Percentiles rank a stretch among this genome's conserved stretches.
These are phyloP conservation scores for Echeveria elegans DNA, from an alignment of 164 flowering plant genomes.

Conservation along the genomic window DNA sequence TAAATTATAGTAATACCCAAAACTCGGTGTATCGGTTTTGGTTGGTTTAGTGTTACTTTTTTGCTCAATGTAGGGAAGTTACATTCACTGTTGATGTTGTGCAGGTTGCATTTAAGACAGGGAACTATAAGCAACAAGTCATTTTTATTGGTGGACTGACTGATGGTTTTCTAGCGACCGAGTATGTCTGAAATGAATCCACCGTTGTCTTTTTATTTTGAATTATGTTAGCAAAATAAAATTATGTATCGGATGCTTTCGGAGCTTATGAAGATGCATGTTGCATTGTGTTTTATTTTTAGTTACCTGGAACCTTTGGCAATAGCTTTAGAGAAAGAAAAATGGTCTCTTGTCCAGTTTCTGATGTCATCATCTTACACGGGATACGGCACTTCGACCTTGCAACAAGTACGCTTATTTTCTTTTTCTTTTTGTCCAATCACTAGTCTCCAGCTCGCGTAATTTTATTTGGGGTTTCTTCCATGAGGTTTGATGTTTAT, in stretches of 20 bases:
- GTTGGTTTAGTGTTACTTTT: background rate
- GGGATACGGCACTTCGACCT: conserved; percentile 91
- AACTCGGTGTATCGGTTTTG: background rate
- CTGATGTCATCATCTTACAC: conserved; percentile 87
- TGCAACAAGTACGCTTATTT: conserved; percentile 71
- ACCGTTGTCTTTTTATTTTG: background rate
- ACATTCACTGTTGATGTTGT: background rate
- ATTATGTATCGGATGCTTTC: background rate
- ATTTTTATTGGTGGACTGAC: conserved; percentile 87
- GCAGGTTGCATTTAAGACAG: conserved; percentile 95
- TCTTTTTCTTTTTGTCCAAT: background rate
- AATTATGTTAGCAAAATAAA: background rate
- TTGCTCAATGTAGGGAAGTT: background rate
- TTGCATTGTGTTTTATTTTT: conserved; percentile 15
- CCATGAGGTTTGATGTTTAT: background rate
- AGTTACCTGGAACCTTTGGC: conserved; percentile 92
- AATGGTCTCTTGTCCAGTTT: conserved; percentile 89
- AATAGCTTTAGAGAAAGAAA: conserved; percentile 80
- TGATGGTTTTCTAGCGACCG: conserved; percentile 90
- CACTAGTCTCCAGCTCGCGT: background rate
- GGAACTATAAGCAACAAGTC: conserved; percentile 81
- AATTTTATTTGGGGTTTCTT: background rate
- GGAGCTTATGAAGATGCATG: background rate
- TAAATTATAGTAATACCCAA: background rate
- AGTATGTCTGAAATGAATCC: conserved; percentile 41